These are phyloP conservation scores for Colletotrichum abscissum DNA, from an alignment of 2,329 filamentous ascomycete species.

Conservation along the genomic window DNA sequence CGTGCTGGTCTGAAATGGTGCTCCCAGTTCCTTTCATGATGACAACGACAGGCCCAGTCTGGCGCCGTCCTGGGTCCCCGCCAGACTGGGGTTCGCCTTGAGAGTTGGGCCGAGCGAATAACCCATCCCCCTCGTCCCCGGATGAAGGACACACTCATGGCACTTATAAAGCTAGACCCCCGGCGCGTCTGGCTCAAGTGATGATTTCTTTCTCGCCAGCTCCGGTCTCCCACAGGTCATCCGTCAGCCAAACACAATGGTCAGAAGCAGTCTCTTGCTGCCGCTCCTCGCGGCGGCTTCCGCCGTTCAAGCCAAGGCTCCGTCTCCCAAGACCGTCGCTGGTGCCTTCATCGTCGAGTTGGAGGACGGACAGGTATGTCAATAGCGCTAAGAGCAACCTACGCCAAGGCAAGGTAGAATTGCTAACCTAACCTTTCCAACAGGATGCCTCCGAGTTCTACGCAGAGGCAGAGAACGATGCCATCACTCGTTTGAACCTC, in stretches of 20 bases:
- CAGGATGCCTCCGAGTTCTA: constrained; percentile 56
- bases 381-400: background rate
- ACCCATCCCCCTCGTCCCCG: background rate
- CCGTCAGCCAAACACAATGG: constrained; percentile 46
- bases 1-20: background rate
- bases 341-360: constrained; percentile 67
- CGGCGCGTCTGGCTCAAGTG: background rate
- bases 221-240: constrained; percentile 26
- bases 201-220: constrained; percentile 3
- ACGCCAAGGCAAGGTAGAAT: too few species aligned
- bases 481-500: constrained; percentile 58
- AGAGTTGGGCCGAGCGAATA: background rate
- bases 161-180: constrained; percentile 27
- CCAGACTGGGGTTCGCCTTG: background rate
- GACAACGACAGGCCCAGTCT: constrained; percentile 3
- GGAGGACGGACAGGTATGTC: constrained; percentile 58
- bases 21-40: constrained; percentile 14
- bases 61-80: background rate
- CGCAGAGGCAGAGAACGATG: constrained; percentile 50
- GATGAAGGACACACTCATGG: background rate
- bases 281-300: constrained; percentile 49
- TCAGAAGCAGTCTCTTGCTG: constrained; percentile 46
- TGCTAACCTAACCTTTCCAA: background rate
- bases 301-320: constrained; percentile 42
- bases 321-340: constrained; percentile 47